Conservation (phyloP, 129 eudicot species). For the Flaveria trinervia region DNA sequence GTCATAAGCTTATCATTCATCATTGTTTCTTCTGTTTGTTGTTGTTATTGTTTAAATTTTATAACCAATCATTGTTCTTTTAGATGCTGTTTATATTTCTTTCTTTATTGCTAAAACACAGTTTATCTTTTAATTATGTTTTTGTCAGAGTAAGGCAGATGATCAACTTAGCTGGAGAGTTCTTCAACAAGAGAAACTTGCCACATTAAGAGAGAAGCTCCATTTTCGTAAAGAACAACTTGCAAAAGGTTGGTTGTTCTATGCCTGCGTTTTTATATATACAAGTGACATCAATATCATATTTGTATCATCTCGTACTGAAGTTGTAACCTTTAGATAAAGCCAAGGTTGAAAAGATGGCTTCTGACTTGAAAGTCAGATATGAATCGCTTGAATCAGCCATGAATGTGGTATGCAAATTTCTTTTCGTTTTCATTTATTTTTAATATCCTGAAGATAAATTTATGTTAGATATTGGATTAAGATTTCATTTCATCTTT, state of each 20-base stretch:
- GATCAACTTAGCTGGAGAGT: conserved; percentile 90
- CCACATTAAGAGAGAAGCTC: conserved; percentile 77
- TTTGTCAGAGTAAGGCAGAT: conserved; percentile 84
- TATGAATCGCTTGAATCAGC: conserved; percentile 80
- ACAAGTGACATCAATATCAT: neutral
- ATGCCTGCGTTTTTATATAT: neutral
- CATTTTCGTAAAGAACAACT: conserved; percentile 67
- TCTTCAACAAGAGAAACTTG: conserved; percentile 81
- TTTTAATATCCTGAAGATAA: neutral
- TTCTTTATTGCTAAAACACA: neutral
- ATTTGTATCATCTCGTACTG: conserved; percentile 9
- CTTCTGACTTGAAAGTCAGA: conserved; percentile 65
- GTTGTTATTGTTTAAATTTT: neutral
- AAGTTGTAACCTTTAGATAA: conserved; percentile 54
- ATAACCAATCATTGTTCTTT: neutral
- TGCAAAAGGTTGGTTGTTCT: conserved; percentile 55
- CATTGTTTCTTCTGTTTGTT: neutral
- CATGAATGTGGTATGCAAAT: conserved; percentile 55
- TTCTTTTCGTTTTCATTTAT: neutral
- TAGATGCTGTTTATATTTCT: neutral
- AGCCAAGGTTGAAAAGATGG: conserved; percentile 70
- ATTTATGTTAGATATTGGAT: conserved; percentile 6
- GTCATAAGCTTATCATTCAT: neutral
- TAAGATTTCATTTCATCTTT: neutral
- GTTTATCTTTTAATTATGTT: neutral